Percentiles rank a stretch among this genome's conserved stretches.
These are phyloP conservation scores for Angophora floribunda DNA, from an alignment of 345 rosid genomes.

Conservation along the genomic window DNA sequence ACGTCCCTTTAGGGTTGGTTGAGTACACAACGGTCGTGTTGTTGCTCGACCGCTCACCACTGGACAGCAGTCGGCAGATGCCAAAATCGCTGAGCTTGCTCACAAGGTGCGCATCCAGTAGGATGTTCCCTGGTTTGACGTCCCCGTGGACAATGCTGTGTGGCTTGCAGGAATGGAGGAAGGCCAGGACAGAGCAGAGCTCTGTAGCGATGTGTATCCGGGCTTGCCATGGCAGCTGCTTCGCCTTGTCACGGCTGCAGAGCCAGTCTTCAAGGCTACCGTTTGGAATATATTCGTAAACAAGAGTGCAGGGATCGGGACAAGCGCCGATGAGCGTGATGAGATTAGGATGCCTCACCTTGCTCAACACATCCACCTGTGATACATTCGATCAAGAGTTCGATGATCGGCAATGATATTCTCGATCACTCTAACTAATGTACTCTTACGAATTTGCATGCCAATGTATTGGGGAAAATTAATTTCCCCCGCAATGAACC, in stretches of 20 bases:
- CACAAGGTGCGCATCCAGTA: slow-evolving; percentile 58
- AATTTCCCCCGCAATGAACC: background rate
- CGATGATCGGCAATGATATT: background rate
- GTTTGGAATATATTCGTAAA: slow-evolving; percentile 64
- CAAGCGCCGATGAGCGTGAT: slow-evolving; percentile 58
- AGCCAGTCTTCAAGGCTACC: slow-evolving; percentile 91
- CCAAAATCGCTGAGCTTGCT: slow-evolving; percentile 79
- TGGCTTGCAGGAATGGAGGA: slow-evolving; percentile 78
- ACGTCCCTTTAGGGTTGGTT: slow-evolving; percentile 63
- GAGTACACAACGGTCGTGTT: slow-evolving; percentile 17
- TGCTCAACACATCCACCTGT: slow-evolving; percentile 76
- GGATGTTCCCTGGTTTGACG: slow-evolving; percentile 73
- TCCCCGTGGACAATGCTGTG: slow-evolving; percentile 79
- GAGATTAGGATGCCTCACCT: slow-evolving; percentile 69
- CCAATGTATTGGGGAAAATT: background rate
- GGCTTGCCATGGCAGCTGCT: slow-evolving; percentile 75
- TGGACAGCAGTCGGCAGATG: slow-evolving; percentile 34
- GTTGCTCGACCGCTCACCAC: slow-evolving; percentile 14
- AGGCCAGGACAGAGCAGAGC: slow-evolving; percentile 59
- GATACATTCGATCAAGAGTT: slow-evolving; percentile 1
- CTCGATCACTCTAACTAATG: background rate
- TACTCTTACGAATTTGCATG: background rate
- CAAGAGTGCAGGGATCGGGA: slow-evolving; percentile 71
- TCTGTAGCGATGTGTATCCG: slow-evolving; percentile 71
- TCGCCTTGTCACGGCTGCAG: slow-evolving; percentile 53